Conservation (phyloP, 306 rosid species). For the Medicago arabica region DNA sequence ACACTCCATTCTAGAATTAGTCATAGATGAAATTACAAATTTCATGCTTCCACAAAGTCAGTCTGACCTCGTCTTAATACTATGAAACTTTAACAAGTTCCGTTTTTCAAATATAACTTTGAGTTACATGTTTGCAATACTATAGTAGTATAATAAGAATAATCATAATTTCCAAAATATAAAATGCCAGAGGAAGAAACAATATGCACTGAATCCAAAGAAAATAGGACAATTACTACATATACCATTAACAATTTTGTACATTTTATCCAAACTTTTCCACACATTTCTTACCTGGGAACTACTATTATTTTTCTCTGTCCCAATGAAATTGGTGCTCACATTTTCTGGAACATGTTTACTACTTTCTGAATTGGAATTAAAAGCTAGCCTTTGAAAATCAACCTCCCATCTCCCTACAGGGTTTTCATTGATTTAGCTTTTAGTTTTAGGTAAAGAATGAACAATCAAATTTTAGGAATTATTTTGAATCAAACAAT, state of each 20-base stretch:
- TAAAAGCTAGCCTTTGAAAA: conserved; percentile 50
- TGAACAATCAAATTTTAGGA: conserved; percentile 14
- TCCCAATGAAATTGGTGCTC: conserved; percentile 36
- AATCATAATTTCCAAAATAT: no score
- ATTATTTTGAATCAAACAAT: conserved; percentile 28
- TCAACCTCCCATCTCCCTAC: conserved; percentile 64
- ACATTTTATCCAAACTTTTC: conserved; percentile 13
- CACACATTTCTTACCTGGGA: conserved; percentile 60
- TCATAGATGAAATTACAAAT: no score
- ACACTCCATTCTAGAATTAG: no score
- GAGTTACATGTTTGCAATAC: background rate
- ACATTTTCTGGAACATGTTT: conserved; percentile 49
- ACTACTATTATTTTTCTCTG: conserved; percentile 34
- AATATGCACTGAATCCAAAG: conserved; percentile 9
- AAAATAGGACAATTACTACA: conserved; percentile 2
- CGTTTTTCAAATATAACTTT: background rate
- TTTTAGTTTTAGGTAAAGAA: conserved; percentile 36
- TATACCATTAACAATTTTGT: conserved; percentile 1
- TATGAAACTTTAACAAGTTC: background rate
- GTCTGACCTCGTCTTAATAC: no score
- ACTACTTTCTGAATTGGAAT: conserved; percentile 47
- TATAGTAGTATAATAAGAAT: background rate
- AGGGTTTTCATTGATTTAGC: conserved; percentile 42
- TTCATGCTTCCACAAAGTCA: no score
- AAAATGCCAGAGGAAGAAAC: conserved; percentile 6